These are phyloP conservation scores for Botrytis porri DNA, from an alignment of 2,329 filamentous ascomycete species.

Conservation along the genomic window DNA sequence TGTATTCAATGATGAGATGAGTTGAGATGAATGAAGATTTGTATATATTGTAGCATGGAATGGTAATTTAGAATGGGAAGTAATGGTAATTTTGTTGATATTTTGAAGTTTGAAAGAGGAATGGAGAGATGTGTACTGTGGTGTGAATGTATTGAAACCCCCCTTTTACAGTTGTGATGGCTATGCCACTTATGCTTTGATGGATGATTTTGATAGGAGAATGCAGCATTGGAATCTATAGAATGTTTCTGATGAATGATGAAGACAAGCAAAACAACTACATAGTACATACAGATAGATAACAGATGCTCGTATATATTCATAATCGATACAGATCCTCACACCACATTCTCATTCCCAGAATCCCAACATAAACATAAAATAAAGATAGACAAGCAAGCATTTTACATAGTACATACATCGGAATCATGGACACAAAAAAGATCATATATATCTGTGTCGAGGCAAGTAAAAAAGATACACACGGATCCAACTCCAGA, in stretches of 20 bases:
- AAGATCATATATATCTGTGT: neutral
- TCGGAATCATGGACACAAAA: neutral
- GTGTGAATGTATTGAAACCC: neutral
- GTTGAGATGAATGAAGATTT: constrained; percentile 6
- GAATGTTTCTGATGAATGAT: neutral
- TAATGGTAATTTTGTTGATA: neutral
- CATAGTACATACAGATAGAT: neutral
- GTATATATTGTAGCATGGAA: neutral
- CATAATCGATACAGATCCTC: neutral
- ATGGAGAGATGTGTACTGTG: neutral
- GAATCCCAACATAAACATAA: too few relatives aligned
- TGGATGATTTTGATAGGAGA: neutral
- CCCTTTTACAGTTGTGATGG: neutral
- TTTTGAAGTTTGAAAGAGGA: neutral
- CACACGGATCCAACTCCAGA: neutral
- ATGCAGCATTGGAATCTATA: neutral
- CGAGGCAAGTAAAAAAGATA: neutral
- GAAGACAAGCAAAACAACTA: too few relatives aligned
- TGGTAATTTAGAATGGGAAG: neutral
- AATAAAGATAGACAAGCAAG: neutral
- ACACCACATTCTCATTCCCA: neutral
- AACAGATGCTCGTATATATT: neutral
- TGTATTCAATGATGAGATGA: constrained; percentile 10
- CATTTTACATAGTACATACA: neutral
- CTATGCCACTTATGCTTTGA: neutral